Evolutionary conservation across 306 rosid species (phyloP), one percentile per base, ranked within the genome.

Genomic region (Pyrus betulifolia): DNA sequence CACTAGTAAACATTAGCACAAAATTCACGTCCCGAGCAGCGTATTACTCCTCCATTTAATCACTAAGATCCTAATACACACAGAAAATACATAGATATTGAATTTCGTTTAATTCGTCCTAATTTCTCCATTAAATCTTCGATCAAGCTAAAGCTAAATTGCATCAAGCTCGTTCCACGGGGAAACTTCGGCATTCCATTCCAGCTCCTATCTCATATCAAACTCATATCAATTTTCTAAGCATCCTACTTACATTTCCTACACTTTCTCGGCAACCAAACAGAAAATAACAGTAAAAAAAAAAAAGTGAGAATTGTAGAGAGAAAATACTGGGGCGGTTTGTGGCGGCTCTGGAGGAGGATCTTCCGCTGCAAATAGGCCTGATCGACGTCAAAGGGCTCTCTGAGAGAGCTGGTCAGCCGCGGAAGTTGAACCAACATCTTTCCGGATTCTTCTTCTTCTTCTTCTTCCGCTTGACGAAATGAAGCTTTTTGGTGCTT

Each of bases 361-460:
- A 81, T 76, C 78, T 83, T 87, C 80, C 91, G 89, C 71, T 73
- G 89, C 30, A 87, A 72, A 79, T 85, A 87, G 81, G 89, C 91
- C 69, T 76, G 85, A 44, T 87, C 91, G 68, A 83, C 75, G 60
- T 87, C 89, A 65, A 87, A 87, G 10, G 91, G 87, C 27, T 69
- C 82, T 46, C 91, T 82, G 25, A 87, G 78, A 60, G 89, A 78
- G 61, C 76, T 85, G 9, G 87, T 85, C 78, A 87, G 71, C 66
- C 91, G 85, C 27, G 89, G 89, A 74, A 87, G 77, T 77, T 85
- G 89, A 69, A 85, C 83, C 82, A 83, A 22, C 91, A 87, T 85
- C 63, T 22, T 79, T 44, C 31, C 70, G 35, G 27, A n/a, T 58
- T 67, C 42, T 42, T 42, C 2, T 11, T 1, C 22, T 40, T 40